These are phyloP conservation scores for Kingdonia uniflora DNA, from an alignment of 164 flowering plant species.

Conservation along the genomic window DNA sequence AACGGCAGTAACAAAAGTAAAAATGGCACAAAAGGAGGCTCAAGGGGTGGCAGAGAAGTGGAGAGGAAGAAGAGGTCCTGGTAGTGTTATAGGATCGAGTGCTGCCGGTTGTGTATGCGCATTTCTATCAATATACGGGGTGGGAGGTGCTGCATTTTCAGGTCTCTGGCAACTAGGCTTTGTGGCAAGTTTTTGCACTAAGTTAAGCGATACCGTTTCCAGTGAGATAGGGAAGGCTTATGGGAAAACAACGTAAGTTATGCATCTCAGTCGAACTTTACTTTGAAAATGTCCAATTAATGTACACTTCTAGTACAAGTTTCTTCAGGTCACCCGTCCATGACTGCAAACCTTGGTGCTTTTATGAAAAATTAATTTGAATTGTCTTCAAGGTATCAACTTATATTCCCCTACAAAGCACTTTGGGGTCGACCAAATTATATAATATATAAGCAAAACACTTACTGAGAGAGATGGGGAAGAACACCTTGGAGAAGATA, in stretches of 20 bases:
- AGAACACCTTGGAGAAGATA: too few relatives aligned
- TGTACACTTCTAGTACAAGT: too few relatives aligned
- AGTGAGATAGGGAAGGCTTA: conserved; percentile 98
- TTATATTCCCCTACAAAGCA: too few relatives aligned
- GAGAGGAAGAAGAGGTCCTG: conserved; percentile 92
- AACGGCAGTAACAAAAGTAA: conserved; percentile 83
- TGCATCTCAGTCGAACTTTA: background rate
- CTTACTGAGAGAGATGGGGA: too few relatives aligned
- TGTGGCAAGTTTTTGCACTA: conserved; percentile 95
- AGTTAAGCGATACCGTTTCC: conserved; percentile 91
- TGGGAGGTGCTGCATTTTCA: conserved; percentile 47
- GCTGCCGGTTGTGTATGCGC: conserved; percentile 99
- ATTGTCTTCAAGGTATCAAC: too few relatives aligned
- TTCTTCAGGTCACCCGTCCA: too few relatives aligned
- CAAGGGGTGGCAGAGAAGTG: conserved; percentile 95
- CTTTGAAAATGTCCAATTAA: background rate
- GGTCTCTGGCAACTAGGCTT: conserved; percentile 77
- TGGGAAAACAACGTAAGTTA: conserved; percentile 77
- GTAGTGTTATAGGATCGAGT: conserved; percentile 97
- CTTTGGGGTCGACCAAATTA: too few relatives aligned
- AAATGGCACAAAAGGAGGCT: conserved; percentile 93
- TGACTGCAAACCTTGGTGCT: too few relatives aligned
- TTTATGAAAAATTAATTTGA: too few relatives aligned
- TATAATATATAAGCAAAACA: too few relatives aligned
- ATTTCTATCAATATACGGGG: conserved; percentile 57